A percentile compares a stretch with the other conserved stretches of the same genome.
Evolutionary conservation across 2,329 filamentous ascomycete genomes (phyloP).

Genomic region (Cladorrhinum sp.): DNA sequence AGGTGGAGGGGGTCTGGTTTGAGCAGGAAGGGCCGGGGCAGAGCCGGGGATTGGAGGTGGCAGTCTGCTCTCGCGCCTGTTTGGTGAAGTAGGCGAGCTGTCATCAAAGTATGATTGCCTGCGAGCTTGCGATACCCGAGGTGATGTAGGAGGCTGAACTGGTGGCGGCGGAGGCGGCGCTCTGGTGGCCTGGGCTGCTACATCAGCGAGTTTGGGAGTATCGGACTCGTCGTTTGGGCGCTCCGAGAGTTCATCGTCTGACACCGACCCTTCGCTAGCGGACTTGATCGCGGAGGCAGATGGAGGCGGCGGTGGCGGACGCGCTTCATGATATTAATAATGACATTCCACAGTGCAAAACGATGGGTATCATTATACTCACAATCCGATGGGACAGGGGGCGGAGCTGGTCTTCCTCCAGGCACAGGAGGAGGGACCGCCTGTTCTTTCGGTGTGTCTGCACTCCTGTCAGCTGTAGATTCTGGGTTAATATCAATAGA

Average conservation of each 20-base stretch:
- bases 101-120: slow-evolving; percentile 28
- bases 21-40: slow-evolving; percentile 45
- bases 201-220: slow-evolving; percentile 35
- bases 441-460: slow-evolving; percentile 32
- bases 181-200: slow-evolving; percentile 34
- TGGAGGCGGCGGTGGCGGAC: slow-evolving; percentile 55
- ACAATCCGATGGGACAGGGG: slow-evolving; percentile 60
- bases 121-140: slow-evolving; percentile 36
- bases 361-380: slow-evolving; percentile 33
- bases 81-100: slow-evolving; percentile 40
- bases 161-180: slow-evolving; percentile 47
- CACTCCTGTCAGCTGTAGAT: slow-evolving; percentile 15
- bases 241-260: slow-evolving; percentile 79
- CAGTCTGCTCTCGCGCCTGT: slow-evolving; percentile 54
- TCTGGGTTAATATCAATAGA: neutral
- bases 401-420: slow-evolving; percentile 51
- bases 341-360: slow-evolving; percentile 2
- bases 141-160: slow-evolving; percentile 39
- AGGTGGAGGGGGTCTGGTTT: slow-evolving; percentile 63
- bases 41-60: slow-evolving; percentile 60
- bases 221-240: slow-evolving; percentile 44
- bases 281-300: slow-evolving; percentile 53
- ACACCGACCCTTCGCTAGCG: slow-evolving; percentile 75
- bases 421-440: slow-evolving; percentile 45
- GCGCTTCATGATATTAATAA: slow-evolving; percentile 49